These are phyloP conservation scores for Thielaviopsis musarum DNA, from an alignment of 2,329 filamentous ascomycete species.

Conservation along the genomic window DNA sequence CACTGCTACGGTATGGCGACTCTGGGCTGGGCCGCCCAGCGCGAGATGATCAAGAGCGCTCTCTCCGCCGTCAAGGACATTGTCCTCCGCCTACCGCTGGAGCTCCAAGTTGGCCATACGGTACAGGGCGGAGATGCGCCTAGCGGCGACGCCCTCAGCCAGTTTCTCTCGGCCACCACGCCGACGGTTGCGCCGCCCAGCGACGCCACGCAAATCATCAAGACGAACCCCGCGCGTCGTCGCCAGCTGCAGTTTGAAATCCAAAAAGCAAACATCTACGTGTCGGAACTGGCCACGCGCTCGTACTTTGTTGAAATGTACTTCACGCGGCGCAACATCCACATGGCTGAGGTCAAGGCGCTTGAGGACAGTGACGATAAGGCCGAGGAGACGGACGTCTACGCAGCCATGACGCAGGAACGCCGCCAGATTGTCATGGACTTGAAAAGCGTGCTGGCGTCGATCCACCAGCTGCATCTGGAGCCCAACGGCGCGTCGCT, in stretches of 20 bases:
- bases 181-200: slow-evolving; percentile 29
- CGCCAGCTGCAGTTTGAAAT: slow-evolving; percentile 64
- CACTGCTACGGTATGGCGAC: slow-evolving; percentile 66
- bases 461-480: slow-evolving; percentile 71
- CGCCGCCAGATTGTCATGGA: slow-evolving; percentile 69
- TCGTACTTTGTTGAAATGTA: slow-evolving; percentile 80
- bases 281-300: slow-evolving; percentile 62
- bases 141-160: slow-evolving; percentile 16
- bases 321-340: slow-evolving; percentile 56
- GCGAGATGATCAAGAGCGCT: slow-evolving; percentile 52
- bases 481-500: slow-evolving; percentile 49
- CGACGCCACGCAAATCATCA: slow-evolving; percentile 32
- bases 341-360: slow-evolving; percentile 24
- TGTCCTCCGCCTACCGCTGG: slow-evolving; percentile 48
- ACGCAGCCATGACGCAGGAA: slow-evolving; percentile 54
- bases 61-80: slow-evolving; percentile 53
- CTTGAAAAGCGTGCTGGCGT: slow-evolving; percentile 55
- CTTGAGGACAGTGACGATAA: slow-evolving; percentile 23
- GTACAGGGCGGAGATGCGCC: slow-evolving; percentile 16
- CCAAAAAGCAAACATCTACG: slow-evolving; percentile 80
- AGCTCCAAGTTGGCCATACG: slow-evolving; percentile 40
- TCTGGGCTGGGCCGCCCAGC: slow-evolving; percentile 64
- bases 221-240: slow-evolving; percentile 31
- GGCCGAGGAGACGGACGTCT: slow-evolving; percentile 30
- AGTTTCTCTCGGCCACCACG: slow-evolving; percentile 22